Conservation (phyloP, 148 eudicot genomes). For the Nepenthes gracilis region DNA sequence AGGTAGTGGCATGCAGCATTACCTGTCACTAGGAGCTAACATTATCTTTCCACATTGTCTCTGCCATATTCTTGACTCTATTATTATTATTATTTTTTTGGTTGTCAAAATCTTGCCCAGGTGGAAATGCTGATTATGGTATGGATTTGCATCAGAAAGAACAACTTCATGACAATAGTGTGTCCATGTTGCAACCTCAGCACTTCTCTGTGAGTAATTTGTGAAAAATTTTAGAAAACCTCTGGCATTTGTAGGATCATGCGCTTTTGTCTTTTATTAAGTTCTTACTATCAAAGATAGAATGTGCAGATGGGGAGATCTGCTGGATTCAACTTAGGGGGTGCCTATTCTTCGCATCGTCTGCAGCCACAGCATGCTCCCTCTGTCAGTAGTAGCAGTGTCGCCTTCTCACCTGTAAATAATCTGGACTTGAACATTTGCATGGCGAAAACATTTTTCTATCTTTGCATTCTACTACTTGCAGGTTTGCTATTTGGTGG, state of each 20-base stretch:
- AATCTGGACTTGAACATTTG: constrained; percentile 33
- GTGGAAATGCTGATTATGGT: constrained; percentile 35
- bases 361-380: constrained; percentile 44
- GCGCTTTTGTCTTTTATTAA: neutral
- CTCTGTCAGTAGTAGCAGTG: constrained; percentile 32
- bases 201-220: constrained; percentile 41
- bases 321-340: constrained; percentile 39
- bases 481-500: constrained; percentile 13
- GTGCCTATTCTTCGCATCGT: constrained; percentile 35
- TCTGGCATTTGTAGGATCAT: neutral
- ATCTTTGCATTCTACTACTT: constrained; percentile 16
- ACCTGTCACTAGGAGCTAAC: too few species aligned
- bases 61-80: neutral
- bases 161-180: constrained; percentile 42
- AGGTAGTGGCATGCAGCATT: too few species aligned
- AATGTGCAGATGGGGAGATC: constrained; percentile 49
- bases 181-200: constrained; percentile 45
- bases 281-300: neutral
- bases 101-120: constrained; percentile 12
- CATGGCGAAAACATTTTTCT: constrained; percentile 37
- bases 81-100: neutral
- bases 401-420: constrained; percentile 31
- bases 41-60: neutral
- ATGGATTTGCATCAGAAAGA: constrained; percentile 47
- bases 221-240: neutral